Evolutionary conservation across 2,329 filamentous ascomycete species (phyloP), one percentile per base, ranked within the genome.

Genomic region (Aspergillus tubingensis): DNA sequence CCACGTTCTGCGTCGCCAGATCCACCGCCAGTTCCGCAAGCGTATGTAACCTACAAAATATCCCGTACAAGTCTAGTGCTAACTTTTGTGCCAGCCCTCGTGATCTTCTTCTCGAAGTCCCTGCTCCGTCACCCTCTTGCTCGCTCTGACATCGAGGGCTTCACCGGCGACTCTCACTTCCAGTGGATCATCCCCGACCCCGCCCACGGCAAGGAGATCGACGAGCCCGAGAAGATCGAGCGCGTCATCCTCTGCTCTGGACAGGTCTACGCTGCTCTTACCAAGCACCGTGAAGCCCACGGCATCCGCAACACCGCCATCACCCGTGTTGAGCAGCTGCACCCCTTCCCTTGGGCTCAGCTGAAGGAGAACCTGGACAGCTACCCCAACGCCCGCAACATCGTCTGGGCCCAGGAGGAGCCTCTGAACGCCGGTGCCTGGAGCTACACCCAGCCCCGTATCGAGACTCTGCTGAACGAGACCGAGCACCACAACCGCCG

Each of bases 21-120:
- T 99, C 88, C 93, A 98, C 85, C 88, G 95, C 73, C 94, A 99
- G 77, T 99, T 99, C 90, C 88, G 95, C 81, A 99, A 99, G 85
- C 95, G 91, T 95, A 85, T 87, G 91, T 84, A 5, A 48, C 39
- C 21, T 44, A 5, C 11, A 51, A 8, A 43, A 6, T 48, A 1
- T 3, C 7, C 6, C 15, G 47, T 55, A 3, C 41, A 19, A 32
- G 13, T 44, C 56, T 56, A 11, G 61, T 57, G 60, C 66, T 73
- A 63, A 65, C 32, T 30, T 32, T 8, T 50, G 8, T 8, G 47
- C 21, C 71, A 94, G 91, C 95, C 70, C 87, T 99, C 59, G 85
- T 98, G 72, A 89, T 97, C 70, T 99, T 99, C 89, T 99, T 99
- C 86, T 96, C 92, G 72, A 99, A 99, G 83, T 90, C 91, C 63